Base-by-base conservation (phyloP, 169 alveolate species). In the Eimeria necatrix region DNA sequence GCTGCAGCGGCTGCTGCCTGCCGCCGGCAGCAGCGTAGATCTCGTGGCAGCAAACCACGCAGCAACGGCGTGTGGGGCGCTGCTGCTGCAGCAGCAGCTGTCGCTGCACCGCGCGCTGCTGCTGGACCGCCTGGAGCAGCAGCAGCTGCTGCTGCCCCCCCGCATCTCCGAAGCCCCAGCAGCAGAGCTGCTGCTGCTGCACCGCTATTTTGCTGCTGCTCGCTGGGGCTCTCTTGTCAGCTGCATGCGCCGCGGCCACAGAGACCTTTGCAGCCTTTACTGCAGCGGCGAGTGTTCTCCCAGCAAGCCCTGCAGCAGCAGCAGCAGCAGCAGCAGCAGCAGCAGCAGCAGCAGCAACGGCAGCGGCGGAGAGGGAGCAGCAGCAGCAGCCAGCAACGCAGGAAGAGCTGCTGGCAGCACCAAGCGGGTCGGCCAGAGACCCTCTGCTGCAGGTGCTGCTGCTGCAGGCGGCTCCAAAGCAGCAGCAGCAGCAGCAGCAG, bases 61-160 rank as follows among this genome's bases (percentile, higher is more conserved):
- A 3, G 85, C 94, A 4, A 49, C 94, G 16, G 32, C 9, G 24
- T 16, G 22, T 8, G 85, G 73, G 8, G 94, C 94, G 2, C 61
- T 76, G 53, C 86, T 88, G 71, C 73, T 68, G 74, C 85, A 49
- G 78, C 16, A 68, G 26, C 74, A 52, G 53, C 78, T 84, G 91
- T 6, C 53, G n/a, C 16, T 4, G 59, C 86, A 24, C 71, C 73
- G 53, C 32, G 84, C 16, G 9, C 20, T 22, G 86, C 94, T 88
- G 64, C 74, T 88, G 74, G 94, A 88, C 70, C 32, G 85, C 18
- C 16, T 71, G 49, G 86, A 88, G 73, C 46, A 88, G 76, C 61
- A 88, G 52, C 9, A 0, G 3, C 53, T 88, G 48, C 53, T 7
- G 41, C 2, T 24, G 16, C 86, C 94, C 14, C 51, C 68, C 5